Conservation (phyloP, 139 green algal species). For the Raphidocelis subcapitata region DNA sequence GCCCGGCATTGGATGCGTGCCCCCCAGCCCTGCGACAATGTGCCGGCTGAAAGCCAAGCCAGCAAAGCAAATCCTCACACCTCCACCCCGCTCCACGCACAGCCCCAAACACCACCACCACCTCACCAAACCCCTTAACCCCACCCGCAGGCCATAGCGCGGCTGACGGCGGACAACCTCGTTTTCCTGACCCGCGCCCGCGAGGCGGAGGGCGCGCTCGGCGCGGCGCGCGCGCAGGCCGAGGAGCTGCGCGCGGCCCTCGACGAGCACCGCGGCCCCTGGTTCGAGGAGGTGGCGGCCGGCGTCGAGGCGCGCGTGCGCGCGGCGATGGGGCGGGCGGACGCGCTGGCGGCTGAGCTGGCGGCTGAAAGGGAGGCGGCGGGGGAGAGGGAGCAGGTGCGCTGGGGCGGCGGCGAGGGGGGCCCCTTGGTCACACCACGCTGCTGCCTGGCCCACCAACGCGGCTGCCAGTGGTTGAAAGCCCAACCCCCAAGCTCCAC, state of each 20-base stretch:
- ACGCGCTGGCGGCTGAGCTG: slow-evolving; percentile 48
- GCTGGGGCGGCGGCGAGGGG: not conserved
- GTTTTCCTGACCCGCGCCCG: slow-evolving; percentile 59
- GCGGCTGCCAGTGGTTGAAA: not conserved
- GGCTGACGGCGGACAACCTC: slow-evolving; percentile 65
- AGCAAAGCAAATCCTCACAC: too few species aligned
- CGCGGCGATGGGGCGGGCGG: slow-evolving; percentile 32
- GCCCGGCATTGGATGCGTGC: too few species aligned
- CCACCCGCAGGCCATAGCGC: slow-evolving; percentile 13
- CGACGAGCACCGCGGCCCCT: slow-evolving; percentile 45
- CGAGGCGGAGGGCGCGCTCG: slow-evolving; percentile 47
- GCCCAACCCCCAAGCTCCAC: not conserved
- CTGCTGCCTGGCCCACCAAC: not conserved
- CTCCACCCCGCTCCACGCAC: too few species aligned
- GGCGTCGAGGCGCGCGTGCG: slow-evolving; percentile 52
- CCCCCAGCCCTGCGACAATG: too few species aligned
- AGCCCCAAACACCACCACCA: too few species aligned
- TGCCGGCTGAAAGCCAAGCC: too few species aligned
- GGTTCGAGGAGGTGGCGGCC: slow-evolving; percentile 36
- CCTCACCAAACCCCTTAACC: not conserved
- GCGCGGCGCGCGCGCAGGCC: slow-evolving; percentile 10
- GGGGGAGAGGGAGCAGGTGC: slow-evolving; percentile 24
- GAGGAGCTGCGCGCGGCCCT: slow-evolving; percentile 35
- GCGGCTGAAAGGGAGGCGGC: slow-evolving; percentile 12
- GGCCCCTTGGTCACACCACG: not conserved